Evolutionary conservation across 2,329 filamentous ascomycete genomes (phyloP), one percentile per base, ranked within the genome.

Genomic region (Ophiocordyceps robertsii): DNA sequence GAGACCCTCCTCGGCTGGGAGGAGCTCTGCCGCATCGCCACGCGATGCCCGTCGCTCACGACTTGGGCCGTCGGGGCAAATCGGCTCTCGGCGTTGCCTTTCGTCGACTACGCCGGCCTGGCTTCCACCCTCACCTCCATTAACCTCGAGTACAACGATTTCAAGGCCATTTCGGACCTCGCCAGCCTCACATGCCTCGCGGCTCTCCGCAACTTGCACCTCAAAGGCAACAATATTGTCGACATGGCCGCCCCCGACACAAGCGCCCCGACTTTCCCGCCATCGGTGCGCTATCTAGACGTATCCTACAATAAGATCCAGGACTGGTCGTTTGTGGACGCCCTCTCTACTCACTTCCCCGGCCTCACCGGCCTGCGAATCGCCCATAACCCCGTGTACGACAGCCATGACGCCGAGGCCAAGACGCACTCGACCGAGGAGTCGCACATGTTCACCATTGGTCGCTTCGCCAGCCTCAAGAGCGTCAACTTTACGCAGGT

Each of bases 361-460:
- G 77, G 80, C 4, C 68, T 96, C 7, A 70, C 66, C 12, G 79
- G 78, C 30, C 73, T 98, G 33, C 83, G 89, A 14, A 77, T 95
- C 47, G 79, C 85, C 6, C 81, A 88, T 56, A 96, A 96, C 51
- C 89, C 90, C 5, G 71, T 96, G 19, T 93, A 86, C 61, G 69
- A 80, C 42, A 64, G 70, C 48, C 67, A 59, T 24, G 64, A 64
- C 49, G 56, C 52, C 39, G 68, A 54, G n/a, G 56, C 64, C 42
- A 66, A 64, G 42, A 61, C 65, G 21, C 62, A 72, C 24, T 73
- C 71, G 6, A 71, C 81, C 1, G 86, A 94, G 43, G 85, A 94
- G 54, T 82, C 84, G 1, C 90, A 88, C 64, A 94, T 95, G 84
- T 72, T 95, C 39, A 86, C 85, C 1, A 68, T 94, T 24, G 85